Conservation (phyloP, 2,329 filamentous ascomycete genomes). For the Nemania abortiva region DNA sequence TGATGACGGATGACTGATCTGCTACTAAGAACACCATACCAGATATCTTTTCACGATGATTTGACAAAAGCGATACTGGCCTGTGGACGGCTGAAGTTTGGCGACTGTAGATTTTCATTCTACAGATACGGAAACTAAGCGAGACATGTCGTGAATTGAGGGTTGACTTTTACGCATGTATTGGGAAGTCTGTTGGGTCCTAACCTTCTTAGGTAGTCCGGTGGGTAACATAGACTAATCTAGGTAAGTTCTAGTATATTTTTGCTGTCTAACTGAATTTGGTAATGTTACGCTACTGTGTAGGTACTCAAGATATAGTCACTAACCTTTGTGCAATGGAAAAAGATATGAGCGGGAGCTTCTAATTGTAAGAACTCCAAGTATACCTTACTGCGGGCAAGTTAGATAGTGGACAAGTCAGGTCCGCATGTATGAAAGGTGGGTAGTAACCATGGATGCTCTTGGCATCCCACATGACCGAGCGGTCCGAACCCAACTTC, state of each 20-base stretch:
- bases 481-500: not conserved
- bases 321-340: not conserved
- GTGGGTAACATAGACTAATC: too few relatives aligned
- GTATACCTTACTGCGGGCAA: not conserved
- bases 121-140: not conserved
- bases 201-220: too few relatives aligned
- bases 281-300: too few relatives aligned
- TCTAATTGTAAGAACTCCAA: too few relatives aligned
- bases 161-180: too few relatives aligned
- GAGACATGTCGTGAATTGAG: not conserved
- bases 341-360: not conserved
- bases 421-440: too few relatives aligned
- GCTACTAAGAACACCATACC: not conserved
- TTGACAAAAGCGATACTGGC: constrained; percentile 23
- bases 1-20: constrained; percentile 35
- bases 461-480: constrained; percentile 36
- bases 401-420: not conserved
- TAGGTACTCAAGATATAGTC: too few relatives aligned
- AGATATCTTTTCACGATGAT: constrained; percentile 20
- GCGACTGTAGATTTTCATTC: not conserved
- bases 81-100: not conserved
- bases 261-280: too few relatives aligned
- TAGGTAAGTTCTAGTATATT: too few relatives aligned
- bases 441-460: not conserved
- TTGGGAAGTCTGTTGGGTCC: not conserved